Base-by-base conservation (phyloP, 225 moss, liverwort and hornwort species). In the Marchantia paleacea region DNA sequence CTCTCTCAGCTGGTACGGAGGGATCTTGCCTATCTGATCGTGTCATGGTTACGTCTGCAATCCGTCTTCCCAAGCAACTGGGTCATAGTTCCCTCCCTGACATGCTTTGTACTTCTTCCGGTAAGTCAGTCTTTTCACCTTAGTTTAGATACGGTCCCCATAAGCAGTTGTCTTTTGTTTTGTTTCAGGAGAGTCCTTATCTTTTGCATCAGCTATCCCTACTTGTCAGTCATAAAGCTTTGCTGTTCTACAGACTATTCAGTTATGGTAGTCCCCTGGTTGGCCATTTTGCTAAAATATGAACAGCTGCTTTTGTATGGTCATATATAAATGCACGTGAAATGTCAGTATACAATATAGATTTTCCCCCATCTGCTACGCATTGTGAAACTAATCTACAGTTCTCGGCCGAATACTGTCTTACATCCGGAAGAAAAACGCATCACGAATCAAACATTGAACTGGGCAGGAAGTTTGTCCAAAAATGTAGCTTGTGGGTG, bases 41-140 rank as follows among this genome's bases (percentile, higher is more conserved):
- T 58, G 82, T 91, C 85, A 94, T 94, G 92, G 88, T 90, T 88
- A 83, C 90, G 72, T 92, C 89, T 61, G 49, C 75, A 77, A 83
- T 88, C 73, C 90, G 91, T 82, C 85, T 94, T 16, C 87, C 91
- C 75, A 92, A 94, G 87, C 94, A 91, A 82, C 91, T 93, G 90
- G 93, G 93, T 76, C 94, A 92, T 84, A 90, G 90, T 86, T 89
- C 86, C 83, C 91, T 94, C 50, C 90, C 94, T 1, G 88, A 93
- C 39, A 83, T 89, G 70, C 87, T 96, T 79, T 92, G 91, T 83
- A 89, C 88, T 83, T 91, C 92, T 80, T 93, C 93, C 31, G 92
- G 90, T 90, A 85, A 85, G 81, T 79, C 60, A 82, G 78, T 29
- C 78, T 50, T 73, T 81, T 85, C 75, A 58, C 28, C 58, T 76